Evolutionary conservation across 179 eudicot species (phyloP), one percentile per base, ranked within the genome.

Genomic region (Amaranthus tricolor): DNA sequence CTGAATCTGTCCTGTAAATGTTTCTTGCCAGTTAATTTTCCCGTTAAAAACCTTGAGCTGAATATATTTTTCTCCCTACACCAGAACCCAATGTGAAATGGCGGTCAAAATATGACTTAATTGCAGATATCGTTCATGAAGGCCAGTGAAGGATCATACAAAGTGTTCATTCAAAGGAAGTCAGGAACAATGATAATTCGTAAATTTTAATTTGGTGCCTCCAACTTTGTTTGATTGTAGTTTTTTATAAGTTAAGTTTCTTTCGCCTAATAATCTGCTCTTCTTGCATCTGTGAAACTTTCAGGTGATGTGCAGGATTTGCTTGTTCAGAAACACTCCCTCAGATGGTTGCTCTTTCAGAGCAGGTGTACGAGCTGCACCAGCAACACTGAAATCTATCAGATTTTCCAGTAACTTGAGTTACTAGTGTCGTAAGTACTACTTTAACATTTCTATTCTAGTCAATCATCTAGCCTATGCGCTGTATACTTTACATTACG

Each of bases 321-420:
- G 68, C 97, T 88, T 74, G 96, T 90, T 82, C 93, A 0, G 92
- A 94, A 76, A 92, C 97, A 9, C 91, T 93, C 63, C 98, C 97
- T 3, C 95, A 93, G 78, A 93, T 93, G 98, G 98, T 93, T 62
- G 98, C 98, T 7, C 91, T 93, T 49, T 93, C 98, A 0, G 98
- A 93, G 95, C 98, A 93, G 88, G 93, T 93, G 68, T 93, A 93
- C 53, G 98, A 93, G 88, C 98, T 89, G 78, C 98, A 93, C 67
- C 85, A 80, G 68, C 84, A 72, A 62, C 71, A 64, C 31, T 74
- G 74, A 74, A 55, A 20, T 15, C 16, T 31, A 62, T 10, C 40
- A 31, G 40, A 31, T 31, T 31, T 31, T 31, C 40, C 3, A 31
- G 40, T 31, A 31, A 31, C 40, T 31, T 31, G 40, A 31, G 40